Base-by-base conservation (phyloP, 805 yeast species). In the Myxozyma udenii region DNA sequence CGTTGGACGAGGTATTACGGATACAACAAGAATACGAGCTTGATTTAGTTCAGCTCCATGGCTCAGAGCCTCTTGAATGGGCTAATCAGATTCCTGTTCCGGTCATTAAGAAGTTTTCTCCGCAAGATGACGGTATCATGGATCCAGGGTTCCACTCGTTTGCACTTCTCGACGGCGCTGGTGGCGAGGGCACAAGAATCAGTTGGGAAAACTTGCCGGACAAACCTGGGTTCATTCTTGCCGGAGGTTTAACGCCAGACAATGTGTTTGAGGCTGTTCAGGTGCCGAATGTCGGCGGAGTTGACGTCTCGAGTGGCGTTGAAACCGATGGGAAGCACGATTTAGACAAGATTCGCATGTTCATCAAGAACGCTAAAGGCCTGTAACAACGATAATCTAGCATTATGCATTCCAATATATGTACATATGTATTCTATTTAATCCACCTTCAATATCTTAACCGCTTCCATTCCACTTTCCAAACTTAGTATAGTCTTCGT, bases 281-380 rank as follows among this genome's bases (percentile, higher is more conserved):
- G 5, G 66, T 78, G 11, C 59, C 64, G 0, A 91, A 93, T 22
- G 80, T 86, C n/a, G 64, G 82, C 33, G 98, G 97, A 3, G 91
- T 86, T 23, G 98, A 91, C 69, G 98, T 93, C 4, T 84, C 95
- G 63, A 89, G 96, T 7, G 98, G 98, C 1, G 95, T 90, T 1
- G 98, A 93, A 65, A 80, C 84, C 0, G 64, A 79, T 39, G 95
- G 95, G 1, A 66, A 60, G 0, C 93, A 91, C 68, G 95, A 89
- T 66, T 62, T 72, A 43, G 65, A 49, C 0, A 91, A 89, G 69
- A 79, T 91, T 19, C 62, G 62, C 48, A 48, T 53, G 12, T 91
- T 90, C 68, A 71, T 91, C 14, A 19, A 16, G 16, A 54, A 54
- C 40, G 58, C 58, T n/a, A 43, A 39, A 22, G 41, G 45, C 14